These are phyloP conservation scores for Fusarium annulatum DNA, from an alignment of 2,329 filamentous ascomycete species.

Conservation along the genomic window DNA sequence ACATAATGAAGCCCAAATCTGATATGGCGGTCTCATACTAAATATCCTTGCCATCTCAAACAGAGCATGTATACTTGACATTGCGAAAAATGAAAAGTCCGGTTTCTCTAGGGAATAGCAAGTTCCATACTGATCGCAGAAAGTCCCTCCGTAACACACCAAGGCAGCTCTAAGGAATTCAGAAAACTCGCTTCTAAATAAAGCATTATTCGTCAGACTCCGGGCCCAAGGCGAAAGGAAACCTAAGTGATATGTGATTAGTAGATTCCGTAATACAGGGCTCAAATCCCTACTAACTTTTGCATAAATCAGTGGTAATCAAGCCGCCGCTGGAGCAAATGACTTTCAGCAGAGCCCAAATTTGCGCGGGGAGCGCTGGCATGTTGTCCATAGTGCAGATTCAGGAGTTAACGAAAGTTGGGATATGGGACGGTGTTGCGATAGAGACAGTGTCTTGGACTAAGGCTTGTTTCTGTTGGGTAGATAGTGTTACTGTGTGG, in stretches of 20 bases:
- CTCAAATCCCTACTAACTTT: neutral
- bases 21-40: neutral
- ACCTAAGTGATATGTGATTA: neutral
- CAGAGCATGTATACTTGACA: rapidly evolving
- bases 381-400: neutral
- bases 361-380: neutral
- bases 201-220: neutral
- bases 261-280: neutral
- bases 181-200: neutral
- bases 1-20: neutral
- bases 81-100: neutral
- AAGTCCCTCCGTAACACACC: neutral
- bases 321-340: rapidly evolving
- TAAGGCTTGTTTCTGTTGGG: neutral
- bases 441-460: rapidly evolving
- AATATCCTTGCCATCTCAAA: neutral
- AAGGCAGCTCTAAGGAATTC: neutral
- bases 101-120: neutral
- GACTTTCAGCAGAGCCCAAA: neutral
- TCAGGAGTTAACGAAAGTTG: neutral
- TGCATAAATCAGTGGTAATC: neutral
- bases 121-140: neutral
- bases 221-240: neutral
- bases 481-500: neutral
- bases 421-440: neutral